These are phyloP conservation scores for Botrytis sinoallii DNA, from an alignment of 2,329 filamentous ascomycete species.

Conservation along the genomic window DNA sequence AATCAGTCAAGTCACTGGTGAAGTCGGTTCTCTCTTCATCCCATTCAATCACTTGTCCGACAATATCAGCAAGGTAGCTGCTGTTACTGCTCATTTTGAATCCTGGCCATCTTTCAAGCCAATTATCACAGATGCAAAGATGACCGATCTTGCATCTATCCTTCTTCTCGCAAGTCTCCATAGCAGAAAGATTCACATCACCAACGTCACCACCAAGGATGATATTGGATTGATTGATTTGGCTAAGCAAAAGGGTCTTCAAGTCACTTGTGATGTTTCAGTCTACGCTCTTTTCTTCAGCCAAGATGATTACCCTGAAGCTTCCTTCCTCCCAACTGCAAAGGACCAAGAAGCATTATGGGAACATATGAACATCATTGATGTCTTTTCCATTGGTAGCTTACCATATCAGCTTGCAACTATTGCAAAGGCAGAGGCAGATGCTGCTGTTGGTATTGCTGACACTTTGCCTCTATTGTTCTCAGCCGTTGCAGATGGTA, in stretches of 20 bases:
- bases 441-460: slow-evolving; percentile 64
- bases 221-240: slow-evolving; percentile 75
- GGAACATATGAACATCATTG: slow-evolving; percentile 69
- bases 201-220: slow-evolving; percentile 76
- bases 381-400: slow-evolving; percentile 76
- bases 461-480: slow-evolving; percentile 73
- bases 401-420: slow-evolving; percentile 72
- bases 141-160: slow-evolving; percentile 77
- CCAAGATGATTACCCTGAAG: slow-evolving; percentile 66
- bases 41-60: slow-evolving; percentile 76
- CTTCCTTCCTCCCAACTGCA: slow-evolving; percentile 61
- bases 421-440: slow-evolving; percentile 50
- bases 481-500: slow-evolving; percentile 72
- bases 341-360: slow-evolving; percentile 71
- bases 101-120: slow-evolving; percentile 76
- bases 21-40: slow-evolving; percentile 78
- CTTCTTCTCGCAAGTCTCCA: slow-evolving; percentile 75
- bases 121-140: slow-evolving; percentile 77
- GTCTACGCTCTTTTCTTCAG: slow-evolving; percentile 75
- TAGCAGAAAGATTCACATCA: slow-evolving; percentile 74
- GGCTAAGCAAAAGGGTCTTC: slow-evolving; percentile 76
- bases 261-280: slow-evolving; percentile 79
- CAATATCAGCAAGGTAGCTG: slow-evolving; percentile 80
- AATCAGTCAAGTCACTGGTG: slow-evolving; percentile 67
- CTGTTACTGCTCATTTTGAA: slow-evolving; percentile 75